Evolutionary conservation across 2,329 filamentous ascomycete genomes (phyloP).

Genomic region (Ambrosiella cleistominuta): DNA sequence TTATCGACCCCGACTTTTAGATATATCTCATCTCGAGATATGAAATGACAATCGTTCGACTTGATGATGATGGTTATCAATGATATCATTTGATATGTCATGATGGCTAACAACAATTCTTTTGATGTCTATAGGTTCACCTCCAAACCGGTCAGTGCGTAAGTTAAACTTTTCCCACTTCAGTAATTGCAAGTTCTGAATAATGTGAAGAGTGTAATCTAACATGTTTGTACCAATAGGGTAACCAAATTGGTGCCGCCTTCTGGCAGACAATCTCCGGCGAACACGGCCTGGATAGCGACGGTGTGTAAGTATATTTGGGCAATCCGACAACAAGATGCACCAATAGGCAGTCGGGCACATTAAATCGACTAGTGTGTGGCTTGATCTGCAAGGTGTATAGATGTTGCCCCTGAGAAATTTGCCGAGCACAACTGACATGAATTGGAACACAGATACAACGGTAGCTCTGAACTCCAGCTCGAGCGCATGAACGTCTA

Average conservation of each 20-base stretch:
- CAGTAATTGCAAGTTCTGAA: not conserved
- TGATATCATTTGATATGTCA: not conserved
- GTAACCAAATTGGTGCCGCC: constrained; percentile 99
- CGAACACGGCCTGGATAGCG: constrained; percentile 93
- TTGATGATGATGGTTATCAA: constrained; percentile 5
- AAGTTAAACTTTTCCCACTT: constrained; percentile 22
- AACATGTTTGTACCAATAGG: constrained; percentile 37
- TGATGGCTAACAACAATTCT: constrained; percentile 10
- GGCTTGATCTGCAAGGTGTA: too few relatives aligned
- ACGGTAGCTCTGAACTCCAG: constrained; percentile 95
- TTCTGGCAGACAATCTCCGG: constrained; percentile 89
- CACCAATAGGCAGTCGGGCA: too few relatives aligned
- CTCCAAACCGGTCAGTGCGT: constrained; percentile 99
- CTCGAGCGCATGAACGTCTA: constrained; percentile 99
- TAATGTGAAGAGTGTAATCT: constrained; percentile 17
- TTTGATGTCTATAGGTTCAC: constrained; percentile 64
- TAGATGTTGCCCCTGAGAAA: too few relatives aligned
- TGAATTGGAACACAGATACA: constrained; percentile 50
- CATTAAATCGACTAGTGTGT: too few relatives aligned
- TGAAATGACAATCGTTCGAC: not conserved
- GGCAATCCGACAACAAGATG: too few relatives aligned
- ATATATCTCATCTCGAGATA: not conserved
- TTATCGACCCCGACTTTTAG: not conserved
- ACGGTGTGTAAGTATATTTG: constrained; percentile 60
- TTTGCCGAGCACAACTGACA: not conserved